These are phyloP conservation scores for Lentinula guzmanii DNA, from an alignment of 768 basidiomycete species.

Conservation along the genomic window DNA sequence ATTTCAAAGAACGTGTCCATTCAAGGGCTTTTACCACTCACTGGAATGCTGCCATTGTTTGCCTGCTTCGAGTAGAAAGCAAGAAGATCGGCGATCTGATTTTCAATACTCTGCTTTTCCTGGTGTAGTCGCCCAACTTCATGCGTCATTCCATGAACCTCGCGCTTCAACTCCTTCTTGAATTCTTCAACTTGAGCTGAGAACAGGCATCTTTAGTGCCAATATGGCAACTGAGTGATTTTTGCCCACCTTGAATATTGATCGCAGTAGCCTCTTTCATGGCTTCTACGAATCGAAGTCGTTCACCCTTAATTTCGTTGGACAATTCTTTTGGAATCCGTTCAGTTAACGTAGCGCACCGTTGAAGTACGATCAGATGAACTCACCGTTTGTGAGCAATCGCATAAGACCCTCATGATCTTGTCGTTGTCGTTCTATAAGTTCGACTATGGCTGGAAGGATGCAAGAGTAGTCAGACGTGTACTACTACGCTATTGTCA, in stretches of 20 bases:
- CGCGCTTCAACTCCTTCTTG: slow-evolving; percentile 71
- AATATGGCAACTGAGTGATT: neutral
- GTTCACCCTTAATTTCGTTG: slow-evolving; percentile 79
- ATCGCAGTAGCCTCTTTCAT: slow-evolving; percentile 91
- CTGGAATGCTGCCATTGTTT: slow-evolving; percentile 28
- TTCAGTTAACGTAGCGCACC: neutral
- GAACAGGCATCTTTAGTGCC: slow-evolving; percentile 7
- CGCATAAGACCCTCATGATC: slow-evolving; percentile 70
- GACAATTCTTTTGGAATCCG: slow-evolving; percentile 45
- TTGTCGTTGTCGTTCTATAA: slow-evolving; percentile 64
- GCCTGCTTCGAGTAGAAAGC: slow-evolving; percentile 63
- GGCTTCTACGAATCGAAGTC: slow-evolving; percentile 85
- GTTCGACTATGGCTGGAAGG: slow-evolving; percentile 44
- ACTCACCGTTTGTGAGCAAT: slow-evolving; percentile 57
- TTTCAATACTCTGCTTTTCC: slow-evolving; percentile 60
- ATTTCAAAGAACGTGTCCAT: neutral
- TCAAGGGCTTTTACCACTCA: neutral
- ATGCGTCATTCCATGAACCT: slow-evolving; percentile 68
- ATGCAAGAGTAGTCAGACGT: neutral
- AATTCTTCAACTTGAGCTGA: slow-evolving; percentile 84
- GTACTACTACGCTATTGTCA: slow-evolving; percentile 8
- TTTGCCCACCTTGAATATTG: slow-evolving; percentile 64
- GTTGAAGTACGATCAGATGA: neutral
- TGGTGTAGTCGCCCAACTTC: slow-evolving; percentile 65
- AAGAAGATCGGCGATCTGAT: slow-evolving; percentile 69